Evolutionary conservation across 2,329 filamentous ascomycete genomes (phyloP), one percentile per base, ranked within the genome.

Genomic region (Microdochium nivale): DNA sequence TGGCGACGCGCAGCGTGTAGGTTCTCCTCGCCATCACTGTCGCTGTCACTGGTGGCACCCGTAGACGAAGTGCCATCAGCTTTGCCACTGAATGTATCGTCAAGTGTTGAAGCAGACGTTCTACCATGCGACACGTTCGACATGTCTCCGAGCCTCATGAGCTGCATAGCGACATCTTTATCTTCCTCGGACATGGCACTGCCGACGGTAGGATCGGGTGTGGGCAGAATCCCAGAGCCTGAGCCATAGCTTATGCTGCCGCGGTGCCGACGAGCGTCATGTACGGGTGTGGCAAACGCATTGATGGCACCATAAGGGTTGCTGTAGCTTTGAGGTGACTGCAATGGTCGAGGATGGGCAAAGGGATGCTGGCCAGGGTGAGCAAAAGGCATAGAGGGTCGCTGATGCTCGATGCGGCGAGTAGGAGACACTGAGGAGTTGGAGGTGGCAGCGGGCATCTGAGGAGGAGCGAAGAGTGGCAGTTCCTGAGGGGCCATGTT

Each of bases 101-200:
- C 92, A 52, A 94, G 75, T 5, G 92, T 96, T 1, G 92, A 96
- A 7, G 90, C 90, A 9, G 92, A 96, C 2, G 90, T 95, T 59
- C 92, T 87, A 51, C 90, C 91, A 62, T 96, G 89, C 1, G 90
- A 95, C 63, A 95, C 87, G 66, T 95, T 95, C 52, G 90, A 94
- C 60, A 91, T 89, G 66, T 96, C 91, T 47, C 94, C 91, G 51
- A 99, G 80, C 60, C 92, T 87, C 85, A 99, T 97, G 62, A 99
- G 77, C 71, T 97, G 94, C 65, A 96, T 86, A 52, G 94, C 94
- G 55, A 97, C 94, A 70, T 99, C 94, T 65, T 86, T 86, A 60
- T 86, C 82, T 69, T 99, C 94, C 66, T 99, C 94, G 14, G 92
- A 97, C 68, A 99, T 92, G 68, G 90, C 95, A 70, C 92, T 97